Evolutionary conservation across 306 rosid species (phyloP).

Genomic region (Prunus mume): DNA sequence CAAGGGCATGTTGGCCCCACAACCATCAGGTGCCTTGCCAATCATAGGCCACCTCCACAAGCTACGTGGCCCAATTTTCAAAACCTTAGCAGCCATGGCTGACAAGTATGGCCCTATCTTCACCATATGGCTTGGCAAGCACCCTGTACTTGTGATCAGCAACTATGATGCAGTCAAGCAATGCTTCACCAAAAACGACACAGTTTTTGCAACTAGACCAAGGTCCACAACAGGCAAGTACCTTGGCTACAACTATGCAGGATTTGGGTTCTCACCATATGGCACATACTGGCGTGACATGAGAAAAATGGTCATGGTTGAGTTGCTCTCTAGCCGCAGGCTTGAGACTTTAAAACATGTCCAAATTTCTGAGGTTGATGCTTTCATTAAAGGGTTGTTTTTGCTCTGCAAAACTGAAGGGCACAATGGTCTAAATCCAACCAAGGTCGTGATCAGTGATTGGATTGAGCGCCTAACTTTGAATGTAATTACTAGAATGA

Average conservation of each 20-base stretch:
- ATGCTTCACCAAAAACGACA: constrained; percentile 57
- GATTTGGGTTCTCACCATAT: background rate
- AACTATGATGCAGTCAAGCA: constrained; percentile 51
- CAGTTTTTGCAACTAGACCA: constrained; percentile 38
- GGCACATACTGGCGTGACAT: background rate
- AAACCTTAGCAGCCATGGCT: constrained; percentile 39
- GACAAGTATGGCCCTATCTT: constrained; percentile 56
- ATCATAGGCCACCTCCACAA: constrained; percentile 59
- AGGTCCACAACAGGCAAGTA: constrained; percentile 35
- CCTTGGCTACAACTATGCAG: constrained; percentile 42
- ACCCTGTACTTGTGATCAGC: constrained; percentile 37
- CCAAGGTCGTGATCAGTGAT: constrained; percentile 40
- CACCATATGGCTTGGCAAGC: constrained; percentile 37
- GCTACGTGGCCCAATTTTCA: constrained; percentile 30
- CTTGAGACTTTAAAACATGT: constrained; percentile 30
- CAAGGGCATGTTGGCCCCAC: constrained; percentile 34
- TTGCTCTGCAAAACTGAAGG: background rate
- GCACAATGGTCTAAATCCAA: background rate
- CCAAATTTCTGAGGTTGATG: constrained; percentile 28
- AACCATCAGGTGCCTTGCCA: constrained; percentile 41
- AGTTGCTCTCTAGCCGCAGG: constrained; percentile 43
- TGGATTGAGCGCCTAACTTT: constrained; percentile 43
- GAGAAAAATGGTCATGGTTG: constrained; percentile 42
- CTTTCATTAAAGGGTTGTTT: constrained; percentile 27
- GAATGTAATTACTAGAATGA: constrained; percentile 37